A percentile compares a stretch with the other conserved stretches of the same genome.
These are phyloP conservation scores for Zymoseptoria crescenta DNA, from an alignment of 2,329 filamentous ascomycete species.

Conservation along the genomic window DNA sequence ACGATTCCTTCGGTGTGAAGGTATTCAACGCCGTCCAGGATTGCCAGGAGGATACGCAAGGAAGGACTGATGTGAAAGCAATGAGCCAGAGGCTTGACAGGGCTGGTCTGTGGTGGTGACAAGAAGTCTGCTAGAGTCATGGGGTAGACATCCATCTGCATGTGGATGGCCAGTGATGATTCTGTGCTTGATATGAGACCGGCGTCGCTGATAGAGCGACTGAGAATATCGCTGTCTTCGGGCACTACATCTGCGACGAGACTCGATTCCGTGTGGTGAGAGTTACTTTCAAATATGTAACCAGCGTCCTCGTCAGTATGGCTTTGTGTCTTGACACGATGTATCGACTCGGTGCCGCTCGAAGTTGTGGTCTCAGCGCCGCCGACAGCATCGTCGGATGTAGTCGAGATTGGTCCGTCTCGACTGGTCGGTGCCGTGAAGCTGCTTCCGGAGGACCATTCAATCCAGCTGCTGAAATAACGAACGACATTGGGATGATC, in stretches of 20 bases:
- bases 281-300: constrained; percentile 12
- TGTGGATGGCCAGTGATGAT: constrained; percentile 47
- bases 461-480: constrained; percentile 59
- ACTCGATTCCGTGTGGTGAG: background rate
- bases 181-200: constrained; percentile 6
- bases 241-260: background rate
- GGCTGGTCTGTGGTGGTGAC: constrained; percentile 27
- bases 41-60: constrained; percentile 49
- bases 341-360: constrained; percentile 2
- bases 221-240: constrained; percentile 28
- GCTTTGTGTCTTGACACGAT: constrained; percentile 14
- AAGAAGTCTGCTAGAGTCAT: constrained; percentile 55
- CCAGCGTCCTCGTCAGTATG: constrained; percentile 8
- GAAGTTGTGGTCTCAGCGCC: constrained; percentile 21
- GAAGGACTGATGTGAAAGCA: constrained; percentile 56
- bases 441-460: constrained; percentile 29
- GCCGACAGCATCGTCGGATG: constrained; percentile 8
- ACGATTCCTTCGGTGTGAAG: constrained; percentile 54
- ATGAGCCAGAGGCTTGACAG: constrained; percentile 37
- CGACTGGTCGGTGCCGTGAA: constrained; percentile 4
- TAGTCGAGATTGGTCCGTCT: background rate
- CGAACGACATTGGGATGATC: constrained; percentile 60
- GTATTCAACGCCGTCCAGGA: constrained; percentile 58
- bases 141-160: constrained; percentile 62
- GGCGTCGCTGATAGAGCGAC: constrained; percentile 14